Percentiles rank a stretch among this genome's conserved stretches.
These are phyloP conservation scores for Nicotiana tabacum DNA, from an alignment of 257 asterid genomes.

Conservation along the genomic window DNA sequence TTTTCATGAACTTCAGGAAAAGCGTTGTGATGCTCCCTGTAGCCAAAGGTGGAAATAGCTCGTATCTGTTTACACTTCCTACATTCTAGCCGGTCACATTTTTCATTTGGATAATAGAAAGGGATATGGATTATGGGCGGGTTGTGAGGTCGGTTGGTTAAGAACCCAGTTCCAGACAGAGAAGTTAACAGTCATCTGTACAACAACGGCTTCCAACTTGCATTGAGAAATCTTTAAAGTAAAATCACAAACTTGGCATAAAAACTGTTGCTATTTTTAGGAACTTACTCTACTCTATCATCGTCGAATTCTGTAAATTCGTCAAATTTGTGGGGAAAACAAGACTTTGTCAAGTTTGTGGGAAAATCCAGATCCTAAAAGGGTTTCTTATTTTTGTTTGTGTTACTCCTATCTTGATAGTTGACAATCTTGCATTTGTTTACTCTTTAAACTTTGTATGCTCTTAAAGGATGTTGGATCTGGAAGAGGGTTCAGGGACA, in stretches of 20 bases:
- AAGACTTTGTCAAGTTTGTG: neutral
- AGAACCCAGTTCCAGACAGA: neutral
- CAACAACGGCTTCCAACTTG: neutral
- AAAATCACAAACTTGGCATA: neutral
- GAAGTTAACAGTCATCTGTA: neutral
- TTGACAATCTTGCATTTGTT: neutral
- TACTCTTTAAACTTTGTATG: neutral
- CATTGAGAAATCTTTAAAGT: neutral
- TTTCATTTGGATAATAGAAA: neutral
- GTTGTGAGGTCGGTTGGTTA: neutral
- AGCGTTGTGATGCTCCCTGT: neutral
- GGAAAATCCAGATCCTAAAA: neutral
- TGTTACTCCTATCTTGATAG: neutral
- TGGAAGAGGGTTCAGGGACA: constrained; percentile 84
- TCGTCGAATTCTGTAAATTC: neutral
- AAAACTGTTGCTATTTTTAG: neutral
- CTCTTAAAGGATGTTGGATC: constrained; percentile 60
- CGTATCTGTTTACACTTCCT: neutral
- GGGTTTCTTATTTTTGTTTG: neutral
- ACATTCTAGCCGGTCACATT: neutral
- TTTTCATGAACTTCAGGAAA: neutral
- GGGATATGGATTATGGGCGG: neutral
- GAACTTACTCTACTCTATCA: neutral
- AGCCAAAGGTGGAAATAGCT: neutral
- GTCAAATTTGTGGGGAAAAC: neutral